phyloP scores from a whole-genome alignment of 1,284 basidiomycete species.

The Austroboletus niveus region DNA sequence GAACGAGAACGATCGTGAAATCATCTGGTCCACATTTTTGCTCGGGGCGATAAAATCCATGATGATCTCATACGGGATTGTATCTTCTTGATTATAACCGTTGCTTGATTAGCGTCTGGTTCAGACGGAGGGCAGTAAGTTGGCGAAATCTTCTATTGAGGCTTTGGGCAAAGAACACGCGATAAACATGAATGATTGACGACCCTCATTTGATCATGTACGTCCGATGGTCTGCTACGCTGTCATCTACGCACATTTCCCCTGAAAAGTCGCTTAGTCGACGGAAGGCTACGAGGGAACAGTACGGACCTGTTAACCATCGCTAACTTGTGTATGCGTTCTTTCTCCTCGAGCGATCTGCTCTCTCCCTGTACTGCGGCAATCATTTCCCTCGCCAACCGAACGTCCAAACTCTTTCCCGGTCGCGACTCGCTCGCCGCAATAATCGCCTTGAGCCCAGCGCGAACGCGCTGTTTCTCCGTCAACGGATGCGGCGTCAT shows the following conservation, averaged over 20 bases:
- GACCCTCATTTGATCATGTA: too few relatives aligned
- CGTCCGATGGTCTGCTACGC: too few relatives aligned
- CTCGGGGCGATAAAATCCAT: too few relatives aligned
- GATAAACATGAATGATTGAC: too few relatives aligned
- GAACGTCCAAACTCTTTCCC: constrained; percentile 57
- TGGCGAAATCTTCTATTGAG: too few relatives aligned
- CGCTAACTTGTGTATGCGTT: constrained; percentile 63
- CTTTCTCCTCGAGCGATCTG: constrained; percentile 44
- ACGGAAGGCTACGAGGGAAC: not conserved
- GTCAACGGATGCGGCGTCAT: constrained; percentile 66
- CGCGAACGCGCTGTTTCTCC: constrained; percentile 73
- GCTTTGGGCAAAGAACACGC: too few relatives aligned
- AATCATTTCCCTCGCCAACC: constrained; percentile 76
- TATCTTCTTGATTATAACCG: too few relatives aligned
- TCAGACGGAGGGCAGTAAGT: too few relatives aligned
- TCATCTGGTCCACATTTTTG: too few relatives aligned
- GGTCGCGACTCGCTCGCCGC: constrained; percentile 51
- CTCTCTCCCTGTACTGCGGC: constrained; percentile 61
- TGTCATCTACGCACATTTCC: constrained; percentile 23
- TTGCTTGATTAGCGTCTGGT: too few relatives aligned
- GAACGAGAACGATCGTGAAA: too few relatives aligned
- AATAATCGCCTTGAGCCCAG: constrained; percentile 68
- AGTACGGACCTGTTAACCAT: constrained; percentile 75
- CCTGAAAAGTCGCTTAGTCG: constrained; percentile 10
- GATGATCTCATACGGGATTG: too few relatives aligned